phyloP scores from a whole-genome alignment of 2,329 filamentous ascomycete genomes.

The Cladophialophora carrionii region DNA sequence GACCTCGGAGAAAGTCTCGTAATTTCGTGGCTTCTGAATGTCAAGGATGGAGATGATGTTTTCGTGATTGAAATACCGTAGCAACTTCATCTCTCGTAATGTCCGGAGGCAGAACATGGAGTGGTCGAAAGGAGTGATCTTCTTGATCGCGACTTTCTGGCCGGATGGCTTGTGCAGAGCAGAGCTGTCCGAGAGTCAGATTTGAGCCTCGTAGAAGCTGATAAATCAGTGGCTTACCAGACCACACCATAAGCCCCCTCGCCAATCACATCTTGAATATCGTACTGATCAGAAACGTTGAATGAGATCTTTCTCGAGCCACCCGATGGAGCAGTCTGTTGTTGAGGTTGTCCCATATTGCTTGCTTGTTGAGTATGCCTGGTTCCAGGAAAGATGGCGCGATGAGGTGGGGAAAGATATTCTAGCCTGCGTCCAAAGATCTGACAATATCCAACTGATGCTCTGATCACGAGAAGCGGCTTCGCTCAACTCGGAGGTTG shows the following conservation, averaged over 20 bases:
- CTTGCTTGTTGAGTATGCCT: neutral
- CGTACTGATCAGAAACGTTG: constrained; percentile 99
- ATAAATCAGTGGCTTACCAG: constrained; percentile 67
- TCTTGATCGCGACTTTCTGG: constrained; percentile 99
- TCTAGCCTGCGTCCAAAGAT: constrained; percentile 1
- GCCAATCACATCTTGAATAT: constrained; percentile 98
- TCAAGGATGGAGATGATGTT: constrained; percentile 99
- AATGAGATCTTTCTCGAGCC: constrained; percentile 93
- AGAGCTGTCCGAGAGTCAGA: constrained; percentile 63
- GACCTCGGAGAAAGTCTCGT: constrained; percentile 94
- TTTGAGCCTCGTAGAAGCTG: constrained; percentile 13
- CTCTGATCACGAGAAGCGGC: neutral
- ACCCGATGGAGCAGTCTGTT: constrained; percentile 55
- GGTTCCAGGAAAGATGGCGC: neutral
- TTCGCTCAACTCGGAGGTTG: neutral
- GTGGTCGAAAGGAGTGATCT: constrained; percentile 98
- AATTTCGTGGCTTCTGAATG: constrained; percentile 96
- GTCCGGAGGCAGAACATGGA: constrained; percentile 98
- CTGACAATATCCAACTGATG: constrained; percentile 3
- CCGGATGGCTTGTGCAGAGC: constrained; percentile 97
- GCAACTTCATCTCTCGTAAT: constrained; percentile 96
- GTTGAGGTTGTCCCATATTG: constrained; percentile 50
- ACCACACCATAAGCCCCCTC: constrained; percentile 98
- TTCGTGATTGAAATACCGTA: constrained; percentile 99
- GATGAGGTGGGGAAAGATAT: neutral